Base-by-base conservation (phyloP, 257 asterid species). In the Echium plantagineum region DNA sequence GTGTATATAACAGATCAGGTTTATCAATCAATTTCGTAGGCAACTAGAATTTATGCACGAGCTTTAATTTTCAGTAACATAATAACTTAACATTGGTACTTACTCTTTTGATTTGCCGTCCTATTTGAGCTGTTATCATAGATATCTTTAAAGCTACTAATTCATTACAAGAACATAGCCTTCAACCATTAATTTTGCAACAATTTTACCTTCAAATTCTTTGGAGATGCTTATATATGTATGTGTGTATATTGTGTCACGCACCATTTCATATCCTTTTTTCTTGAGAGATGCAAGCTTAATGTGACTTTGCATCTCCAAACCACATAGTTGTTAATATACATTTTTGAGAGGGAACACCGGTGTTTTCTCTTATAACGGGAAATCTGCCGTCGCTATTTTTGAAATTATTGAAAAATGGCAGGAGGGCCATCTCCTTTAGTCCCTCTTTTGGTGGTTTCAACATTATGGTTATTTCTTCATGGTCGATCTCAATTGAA, bases 341-440 rank as follows among this genome's bases (percentile, higher is more conserved):
- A n/a, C n/a, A n/a, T n/a, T n/a, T n/a, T n/a, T n/a, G n/a, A n/a
- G n/a, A n/a, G n/a, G n/a, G n/a, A n/a, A n/a, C n/a, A n/a, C n/a
- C n/a, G n/a, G n/a, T n/a, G n/a, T n/a, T n/a, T n/a, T n/a, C n/a
- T n/a, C n/a, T n/a, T n/a, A n/a, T n/a, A n/a, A n/a, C n/a, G n/a
- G n/a, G n/a, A n/a, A n/a, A n/a, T n/a, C n/a, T n/a, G n/a, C n/a
- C n/a, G n/a, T n/a, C n/a, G n/a, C n/a, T n/a, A n/a, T n/a, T 17
- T 15, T 24, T 56, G 58, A 61, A 68, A 18, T 61, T 68, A 46
- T 61, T 52, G 31, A 48, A 57, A 5, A 58, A 67, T 73, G 81
- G 52, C 73, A 24, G 67, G 66, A 26, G 95, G 83, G 63, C 93
- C 94, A 9, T 86, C 95, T 55, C 95, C 95, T 0, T 21, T 78